These are phyloP conservation scores for Meripilus lineatus DNA, from an alignment of 1,284 basidiomycete genomes.

Conservation along the genomic window DNA sequence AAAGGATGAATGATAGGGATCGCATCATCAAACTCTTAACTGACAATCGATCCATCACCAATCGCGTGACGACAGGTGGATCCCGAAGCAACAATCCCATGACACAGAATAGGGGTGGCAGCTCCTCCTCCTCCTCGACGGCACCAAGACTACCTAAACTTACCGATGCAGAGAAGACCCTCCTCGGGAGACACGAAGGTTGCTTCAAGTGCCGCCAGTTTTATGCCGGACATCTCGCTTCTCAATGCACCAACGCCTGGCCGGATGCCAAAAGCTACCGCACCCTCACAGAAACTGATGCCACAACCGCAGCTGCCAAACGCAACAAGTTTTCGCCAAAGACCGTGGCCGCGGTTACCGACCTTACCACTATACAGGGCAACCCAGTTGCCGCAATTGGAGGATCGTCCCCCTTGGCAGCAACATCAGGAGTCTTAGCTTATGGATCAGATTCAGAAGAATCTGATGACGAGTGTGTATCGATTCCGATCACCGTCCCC, in stretches of 20 bases:
- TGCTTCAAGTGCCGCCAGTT: conserved; percentile 15
- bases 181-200: conserved; percentile 8
- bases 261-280: conserved; percentile 8
- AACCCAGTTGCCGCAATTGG: conserved; percentile 2
- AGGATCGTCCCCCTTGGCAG: neutral
- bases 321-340: neutral
- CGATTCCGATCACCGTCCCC: neutral
- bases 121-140: too few species aligned
- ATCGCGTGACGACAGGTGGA: too few species aligned
- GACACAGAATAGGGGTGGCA: too few species aligned
- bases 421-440: neutral
- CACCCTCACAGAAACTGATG: neutral
- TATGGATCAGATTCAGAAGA: conserved; percentile 4
- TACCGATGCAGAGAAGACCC: neutral
- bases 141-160: too few species aligned
- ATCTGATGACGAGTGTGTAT: too few species aligned
- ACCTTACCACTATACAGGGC: too few species aligned
- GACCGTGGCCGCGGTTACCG: neutral
- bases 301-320: neutral
- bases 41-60: too few species aligned
- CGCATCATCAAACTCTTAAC: too few species aligned
- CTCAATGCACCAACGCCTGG: conserved; percentile 11
- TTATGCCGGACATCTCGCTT: conserved; percentile 10
- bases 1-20: too few species aligned
- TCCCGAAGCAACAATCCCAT: too few species aligned